Evolutionary conservation across 768 basidiomycete genomes (phyloP), one percentile per base, ranked within the genome.

Genomic region (Panaeolus papilionaceus): DNA sequence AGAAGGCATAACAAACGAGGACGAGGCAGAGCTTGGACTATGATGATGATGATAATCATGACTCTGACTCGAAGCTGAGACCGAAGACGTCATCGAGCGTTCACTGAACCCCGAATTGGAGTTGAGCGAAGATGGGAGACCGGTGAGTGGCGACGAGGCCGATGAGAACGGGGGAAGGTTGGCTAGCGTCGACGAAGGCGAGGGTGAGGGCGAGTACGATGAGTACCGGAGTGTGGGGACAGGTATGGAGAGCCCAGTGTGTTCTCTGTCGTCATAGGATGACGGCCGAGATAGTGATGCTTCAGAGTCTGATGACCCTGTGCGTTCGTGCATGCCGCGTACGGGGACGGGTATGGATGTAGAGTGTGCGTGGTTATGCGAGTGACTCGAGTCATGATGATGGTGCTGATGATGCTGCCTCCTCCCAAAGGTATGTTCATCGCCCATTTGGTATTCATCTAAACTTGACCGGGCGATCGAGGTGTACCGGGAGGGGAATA

Each of bases 401-500:
- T 40, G 39, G 9, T 40, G 39, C 9, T 40, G 39, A 40, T 14
- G 39, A 14, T 40, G 14, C 16, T 45, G 12, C 14, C 45, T 45
- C 7, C 45, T n/a, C 18, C 45, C 45, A 45, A 45, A 45, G n/a
- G 16, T 20, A 6, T 49, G 20, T 6, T 49, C 47, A 26, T 49
- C 42, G 11, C 42, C 42, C 42, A 44, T 44, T 6, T 14, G 6
- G 20, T 49, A 49, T 8, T 49, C 47, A 49, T 49, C 47, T 20
- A 49, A 23, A 20, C 47, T 23, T 4, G 38, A 64, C 16, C 63
- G 20, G 18, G 58, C 67, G 26, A 38, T 67, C 11, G 75, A 73
- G 3, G 74, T 78, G 69, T 83, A 80, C 16, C 82, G 75, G 39
- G 80, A 83, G 40, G 82, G 82, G 66, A 84, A 83, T 64, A 83